phyloP scores from a whole-genome alignment of 305 asterid species.

The Solanum aculeatissimum region DNA sequence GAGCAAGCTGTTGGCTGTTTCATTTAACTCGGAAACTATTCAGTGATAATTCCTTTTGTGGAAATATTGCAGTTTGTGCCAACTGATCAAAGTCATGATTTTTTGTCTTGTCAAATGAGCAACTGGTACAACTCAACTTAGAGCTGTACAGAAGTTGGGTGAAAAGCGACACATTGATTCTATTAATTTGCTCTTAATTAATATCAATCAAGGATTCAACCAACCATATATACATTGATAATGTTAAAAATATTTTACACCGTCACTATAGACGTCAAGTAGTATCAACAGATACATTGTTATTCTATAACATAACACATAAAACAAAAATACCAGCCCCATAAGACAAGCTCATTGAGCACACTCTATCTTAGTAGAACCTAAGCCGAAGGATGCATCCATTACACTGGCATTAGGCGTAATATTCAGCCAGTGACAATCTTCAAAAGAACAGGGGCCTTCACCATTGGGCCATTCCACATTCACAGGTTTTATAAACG shows the following conservation, averaged over 20 bases:
- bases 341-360: not conserved
- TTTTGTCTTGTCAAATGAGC: not conserved
- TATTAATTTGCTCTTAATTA: not conserved
- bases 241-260: not conserved
- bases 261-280: not conserved
- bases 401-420: not conserved
- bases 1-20: not conserved
- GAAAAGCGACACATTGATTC: not conserved
- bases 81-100: not conserved
- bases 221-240: not conserved
- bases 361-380: not conserved
- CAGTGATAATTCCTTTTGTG: not conserved
- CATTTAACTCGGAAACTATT: not conserved
- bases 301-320: not conserved
- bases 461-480: constrained; percentile 49
- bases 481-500: constrained; percentile 20
- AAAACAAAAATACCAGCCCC: not conserved
- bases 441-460: constrained; percentile 49
- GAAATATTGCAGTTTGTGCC: not conserved
- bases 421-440: constrained; percentile 61
- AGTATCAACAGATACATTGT: not conserved
- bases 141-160: not conserved
- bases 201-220: not conserved
- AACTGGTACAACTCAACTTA: not conserved
- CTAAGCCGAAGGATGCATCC: not conserved